These are phyloP conservation scores for Cyberlindnera maritima DNA, from an alignment of 805 yeast genomes.

Conservation along the genomic window DNA sequence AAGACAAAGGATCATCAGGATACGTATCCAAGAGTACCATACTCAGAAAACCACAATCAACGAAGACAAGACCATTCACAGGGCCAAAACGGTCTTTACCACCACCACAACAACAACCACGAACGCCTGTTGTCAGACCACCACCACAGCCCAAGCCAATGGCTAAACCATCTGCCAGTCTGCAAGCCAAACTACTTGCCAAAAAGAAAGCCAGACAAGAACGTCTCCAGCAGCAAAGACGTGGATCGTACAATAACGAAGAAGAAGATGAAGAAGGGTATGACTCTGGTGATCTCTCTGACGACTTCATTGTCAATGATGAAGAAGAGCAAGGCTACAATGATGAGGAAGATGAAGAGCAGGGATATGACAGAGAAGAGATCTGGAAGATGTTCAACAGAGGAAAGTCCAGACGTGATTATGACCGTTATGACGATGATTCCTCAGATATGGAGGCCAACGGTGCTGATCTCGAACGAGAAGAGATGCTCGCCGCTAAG, in stretches of 20 bases:
- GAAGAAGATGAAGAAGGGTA: slow-evolving; percentile 29
- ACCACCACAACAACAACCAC: not conserved
- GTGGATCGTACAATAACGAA: slow-evolving; percentile 44
- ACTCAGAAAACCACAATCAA: slow-evolving; percentile 6
- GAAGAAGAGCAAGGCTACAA: slow-evolving; percentile 21
- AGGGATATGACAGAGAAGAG: slow-evolving; percentile 71
- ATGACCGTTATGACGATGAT: slow-evolving; percentile 44
- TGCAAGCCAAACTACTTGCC: slow-evolving; percentile 44
- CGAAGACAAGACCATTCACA: too few relatives aligned
- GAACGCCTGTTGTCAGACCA: not conserved
- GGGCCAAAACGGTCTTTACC: too few relatives aligned
- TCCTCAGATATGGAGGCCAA: slow-evolving; percentile 87
- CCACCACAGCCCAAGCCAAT: slow-evolving; percentile 27
- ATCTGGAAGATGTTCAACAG: slow-evolving; percentile 84
- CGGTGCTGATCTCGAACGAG: slow-evolving; percentile 83
- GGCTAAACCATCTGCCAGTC: slow-evolving; percentile 56
- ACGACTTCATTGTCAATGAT: slow-evolving; percentile 58
- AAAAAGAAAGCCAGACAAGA: slow-evolving; percentile 28
- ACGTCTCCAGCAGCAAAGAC: slow-evolving; percentile 16
- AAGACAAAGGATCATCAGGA: slow-evolving; percentile 7
- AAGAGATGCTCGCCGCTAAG: slow-evolving; percentile 67
- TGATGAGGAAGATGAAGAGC: slow-evolving; percentile 30
- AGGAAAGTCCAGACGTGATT: slow-evolving; percentile 51
- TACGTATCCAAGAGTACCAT: slow-evolving; percentile 12
- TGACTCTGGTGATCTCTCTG: slow-evolving; percentile 20